Evolutionary conservation across 106 monocot genomes (phyloP), one percentile per base, ranked within the genome.

Genomic region (Agapanthus africanus): DNA sequence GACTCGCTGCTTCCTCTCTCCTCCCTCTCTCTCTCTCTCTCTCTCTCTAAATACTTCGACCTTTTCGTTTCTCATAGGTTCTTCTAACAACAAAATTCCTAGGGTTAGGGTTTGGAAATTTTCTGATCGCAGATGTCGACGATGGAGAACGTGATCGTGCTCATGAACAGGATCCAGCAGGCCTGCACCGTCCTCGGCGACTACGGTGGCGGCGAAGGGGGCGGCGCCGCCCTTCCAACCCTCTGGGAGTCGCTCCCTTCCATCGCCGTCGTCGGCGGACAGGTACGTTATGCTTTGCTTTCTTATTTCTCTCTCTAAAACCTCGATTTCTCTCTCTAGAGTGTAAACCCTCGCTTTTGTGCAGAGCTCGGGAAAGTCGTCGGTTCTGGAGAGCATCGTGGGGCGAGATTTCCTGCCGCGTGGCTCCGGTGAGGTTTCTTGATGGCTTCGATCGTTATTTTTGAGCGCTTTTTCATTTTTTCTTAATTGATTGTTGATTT

Each of bases 301-400:
- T 36, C 26, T 37, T 40, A 34, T 72, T 22, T 66, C 66, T 66
- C 39, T 74, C 54, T 39, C 37, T 67, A 37, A 15, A 31, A 32
- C 7, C 36, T 65, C 65, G 37, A 6, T 62, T 13, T 0, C 37
- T 61, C 61, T 54, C 66, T 30, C 38, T 54, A 34, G 19, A n/a
- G 34, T 11, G 27, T 51, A 49, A 16, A 23, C 10, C 15, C 40
- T 54, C 0, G 51, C 16, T 65, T 66, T 66, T 54, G 37, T 39
- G 59, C 69, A 85, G 85, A 85, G 88, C 59, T 88, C 88, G 0
- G 88, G 88, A 28, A 88, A 88, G 62, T 88, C 88, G n/a, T 88
- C 88, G 18, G 88, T 88, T 8, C 68, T 88, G 73, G 88, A 88
- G 76, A 88, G 88, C 68, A 76, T 88, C 63, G 88, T 88, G 1